Conservation (phyloP, 495 filamentous ascomycete species). For the Physcia stellaris region DNA sequence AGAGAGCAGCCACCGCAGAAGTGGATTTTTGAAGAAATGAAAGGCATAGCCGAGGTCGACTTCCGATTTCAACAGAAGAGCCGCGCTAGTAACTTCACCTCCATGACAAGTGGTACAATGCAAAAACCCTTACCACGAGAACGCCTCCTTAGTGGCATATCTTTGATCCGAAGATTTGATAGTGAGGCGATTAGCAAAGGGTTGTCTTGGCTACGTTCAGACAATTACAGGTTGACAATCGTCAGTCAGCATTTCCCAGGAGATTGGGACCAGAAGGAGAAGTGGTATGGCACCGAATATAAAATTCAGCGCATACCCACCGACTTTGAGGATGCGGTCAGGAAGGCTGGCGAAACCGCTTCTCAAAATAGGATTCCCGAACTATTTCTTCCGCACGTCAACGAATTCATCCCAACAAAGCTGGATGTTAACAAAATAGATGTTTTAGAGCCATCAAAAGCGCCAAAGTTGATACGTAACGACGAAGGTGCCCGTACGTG, state of each 20-base stretch:
- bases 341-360: conserved; percentile 43
- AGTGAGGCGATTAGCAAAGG: conserved; percentile 60
- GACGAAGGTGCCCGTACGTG: conserved; percentile 75
- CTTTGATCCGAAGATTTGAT: conserved; percentile 65
- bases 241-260: conserved; percentile 73
- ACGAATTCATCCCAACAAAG: conserved; percentile 91
- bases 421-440: conserved; percentile 93
- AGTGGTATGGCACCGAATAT: conserved; percentile 98
- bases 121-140: conserved; percentile 77
- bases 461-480: conserved; percentile 77
- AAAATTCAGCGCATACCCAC: conserved; percentile 66
- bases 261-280: conserved; percentile 77
- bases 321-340: conserved; percentile 57
- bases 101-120: conserved; percentile 69
- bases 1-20: conserved; percentile 66
- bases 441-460: conserved; percentile 53
- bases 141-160: conserved; percentile 66
- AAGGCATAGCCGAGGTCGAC: conserved; percentile 76
- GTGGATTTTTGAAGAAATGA: conserved; percentile 90
- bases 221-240: conserved; percentile 77
- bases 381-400: conserved; percentile 80
- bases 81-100: conserved; percentile 76
- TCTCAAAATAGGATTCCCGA: conserved; percentile 46
- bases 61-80: conserved; percentile 93
- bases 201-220: conserved; percentile 60